These are phyloP conservation scores for Phytophthora cryptogea DNA, from an alignment of 352 stramenopile species.

Conservation along the genomic window DNA sequence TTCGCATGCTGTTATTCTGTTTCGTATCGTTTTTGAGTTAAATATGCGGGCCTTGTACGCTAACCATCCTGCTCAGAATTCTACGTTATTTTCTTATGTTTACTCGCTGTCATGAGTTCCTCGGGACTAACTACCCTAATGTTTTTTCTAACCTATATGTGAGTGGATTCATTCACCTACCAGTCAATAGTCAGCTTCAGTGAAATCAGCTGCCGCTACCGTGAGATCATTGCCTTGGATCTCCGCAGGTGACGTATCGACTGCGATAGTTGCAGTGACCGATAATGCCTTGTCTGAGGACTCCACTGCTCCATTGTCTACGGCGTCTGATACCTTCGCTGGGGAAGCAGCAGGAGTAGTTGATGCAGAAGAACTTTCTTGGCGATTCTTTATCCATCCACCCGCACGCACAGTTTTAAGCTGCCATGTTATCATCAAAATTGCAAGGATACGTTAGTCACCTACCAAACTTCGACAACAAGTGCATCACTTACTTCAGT, in stretches of 20 bases:
- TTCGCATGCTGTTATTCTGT: constrained; percentile 3
- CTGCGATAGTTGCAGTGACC: constrained; percentile 4
- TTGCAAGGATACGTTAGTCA: constrained; percentile 6
- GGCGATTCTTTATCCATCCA: constrained; percentile 66
- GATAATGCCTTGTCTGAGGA: constrained; percentile 15
- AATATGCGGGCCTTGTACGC: constrained; percentile 15
- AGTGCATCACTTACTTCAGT: constrained; percentile 43
- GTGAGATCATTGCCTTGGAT: constrained; percentile 2
- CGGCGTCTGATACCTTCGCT: constrained; percentile 17
- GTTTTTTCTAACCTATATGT: constrained; percentile 33
- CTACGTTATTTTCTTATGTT: constrained; percentile 33
- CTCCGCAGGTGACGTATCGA: constrained; percentile 10
- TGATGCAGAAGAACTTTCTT: constrained; percentile 28
- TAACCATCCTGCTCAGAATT: constrained; percentile 34
- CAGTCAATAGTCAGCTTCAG: constrained; percentile 3
- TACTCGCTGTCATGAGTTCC: constrained; percentile 13
- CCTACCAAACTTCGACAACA: not conserved
- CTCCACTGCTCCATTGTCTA: constrained; percentile 8
- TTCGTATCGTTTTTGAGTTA: constrained; percentile 18
- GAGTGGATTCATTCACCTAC: constrained; percentile 1
- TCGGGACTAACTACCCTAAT: constrained; percentile 3
- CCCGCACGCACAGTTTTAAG: constrained; percentile 44
- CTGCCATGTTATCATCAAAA: constrained; percentile 23
- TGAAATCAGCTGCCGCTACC: not conserved
- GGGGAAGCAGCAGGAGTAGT: constrained; percentile 31